These are phyloP conservation scores for Diutina neorugosa DNA, from an alignment of 1,139 yeast species.

Conservation along the genomic window DNA sequence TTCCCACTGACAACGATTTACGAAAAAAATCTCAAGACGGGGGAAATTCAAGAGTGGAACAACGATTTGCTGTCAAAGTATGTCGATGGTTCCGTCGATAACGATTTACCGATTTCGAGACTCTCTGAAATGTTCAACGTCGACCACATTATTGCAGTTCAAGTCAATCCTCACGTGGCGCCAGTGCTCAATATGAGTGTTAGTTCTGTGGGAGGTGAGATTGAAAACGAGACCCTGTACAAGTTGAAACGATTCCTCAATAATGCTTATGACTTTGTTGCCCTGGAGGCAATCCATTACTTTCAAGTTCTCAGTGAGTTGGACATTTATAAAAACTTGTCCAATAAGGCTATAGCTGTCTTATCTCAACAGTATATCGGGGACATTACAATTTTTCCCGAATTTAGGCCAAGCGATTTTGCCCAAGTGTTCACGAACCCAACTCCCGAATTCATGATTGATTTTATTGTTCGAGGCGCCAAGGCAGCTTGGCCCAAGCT, in stretches of 20 bases:
- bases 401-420: constrained; percentile 46
- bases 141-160: constrained; percentile 11
- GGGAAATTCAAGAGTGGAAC: constrained; percentile 67
- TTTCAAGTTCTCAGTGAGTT: constrained; percentile 61
- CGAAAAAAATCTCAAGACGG: constrained; percentile 70
- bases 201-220: constrained; percentile 58
- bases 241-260: constrained; percentile 42
- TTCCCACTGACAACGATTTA: constrained; percentile 79
- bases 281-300: constrained; percentile 69
- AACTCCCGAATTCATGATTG: constrained; percentile 56
- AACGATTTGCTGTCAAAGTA: constrained; percentile 66
- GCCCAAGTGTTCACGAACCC: constrained; percentile 67
- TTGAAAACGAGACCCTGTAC: constrained; percentile 49
- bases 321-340: constrained; percentile 61
- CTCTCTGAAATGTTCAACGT: constrained; percentile 45
- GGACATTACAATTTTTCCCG: constrained; percentile 84
- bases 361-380: constrained; percentile 85
- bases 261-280: constrained; percentile 44
- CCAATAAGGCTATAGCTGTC: constrained; percentile 63
- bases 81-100: constrained; percentile 94
- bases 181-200: constrained; percentile 51
- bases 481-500: constrained; percentile 90
- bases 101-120: constrained; percentile 82
- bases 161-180: constrained; percentile 11
- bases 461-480: constrained; percentile 73